Evolutionary conservation across 129 eudicot species (phyloP).

Genomic region (Apium graveolens): DNA sequence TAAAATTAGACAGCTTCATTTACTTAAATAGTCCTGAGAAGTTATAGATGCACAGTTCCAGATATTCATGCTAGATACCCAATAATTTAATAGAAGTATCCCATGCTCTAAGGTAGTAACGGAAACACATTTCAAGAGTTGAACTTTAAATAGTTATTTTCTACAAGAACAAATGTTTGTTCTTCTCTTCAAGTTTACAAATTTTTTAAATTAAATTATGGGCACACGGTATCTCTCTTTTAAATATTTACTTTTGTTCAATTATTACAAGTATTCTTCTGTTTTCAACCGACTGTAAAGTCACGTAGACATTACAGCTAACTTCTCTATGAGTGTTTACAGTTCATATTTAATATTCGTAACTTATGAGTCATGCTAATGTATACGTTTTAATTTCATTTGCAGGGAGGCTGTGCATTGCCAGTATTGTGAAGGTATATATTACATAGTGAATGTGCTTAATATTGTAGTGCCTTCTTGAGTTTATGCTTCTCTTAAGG

Average conservation of each 20-base stretch:
- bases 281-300: neutral
- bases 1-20: neutral
- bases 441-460: neutral
- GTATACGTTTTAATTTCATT: neutral
- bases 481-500: neutral
- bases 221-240: neutral
- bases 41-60: neutral
- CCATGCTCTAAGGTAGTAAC: neutral
- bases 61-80: neutral
- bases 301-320: neutral
- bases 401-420: constrained; percentile 92
- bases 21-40: neutral
- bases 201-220: neutral
- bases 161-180: neutral
- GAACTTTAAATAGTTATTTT: neutral
- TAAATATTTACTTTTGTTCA: neutral
- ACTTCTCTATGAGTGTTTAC: neutral
- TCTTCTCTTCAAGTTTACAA: neutral
- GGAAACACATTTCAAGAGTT: neutral
- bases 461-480: neutral
- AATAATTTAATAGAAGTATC: neutral
- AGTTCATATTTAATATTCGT: neutral
- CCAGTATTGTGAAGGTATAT: constrained; percentile 67
- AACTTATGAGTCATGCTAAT: neutral
- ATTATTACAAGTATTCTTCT: neutral